Percentiles rank a stretch among this genome's conserved stretches.
Conservation (phyloP, 768 basidiomycete species). For the Chlorophyllum brunneum region DNA sequence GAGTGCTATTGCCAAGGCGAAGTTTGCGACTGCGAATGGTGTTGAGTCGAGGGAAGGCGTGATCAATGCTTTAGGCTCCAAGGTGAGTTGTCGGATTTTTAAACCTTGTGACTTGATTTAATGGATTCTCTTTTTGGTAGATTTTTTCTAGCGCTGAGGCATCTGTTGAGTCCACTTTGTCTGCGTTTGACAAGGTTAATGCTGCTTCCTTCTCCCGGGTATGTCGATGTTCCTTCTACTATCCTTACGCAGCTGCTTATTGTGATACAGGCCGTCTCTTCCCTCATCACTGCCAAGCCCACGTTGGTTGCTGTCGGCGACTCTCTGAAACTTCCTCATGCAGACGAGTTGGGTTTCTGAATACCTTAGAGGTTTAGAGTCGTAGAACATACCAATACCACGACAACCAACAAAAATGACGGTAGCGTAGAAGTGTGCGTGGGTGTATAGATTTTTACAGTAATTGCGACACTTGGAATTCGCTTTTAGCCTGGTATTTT, state of each 20-base stretch:
- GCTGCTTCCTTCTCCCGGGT: conserved; percentile 71
- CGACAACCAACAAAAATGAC: too few species aligned
- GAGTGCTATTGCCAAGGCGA: conserved; percentile 83
- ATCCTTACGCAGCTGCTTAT: neutral
- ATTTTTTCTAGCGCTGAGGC: conserved; percentile 52
- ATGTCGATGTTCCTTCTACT: conserved; percentile 14
- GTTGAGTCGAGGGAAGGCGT: conserved; percentile 71
- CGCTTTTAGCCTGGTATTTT: neutral
- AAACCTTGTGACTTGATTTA: too few species aligned
- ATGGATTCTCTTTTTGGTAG: conserved; percentile 28
- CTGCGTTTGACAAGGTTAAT: conserved; percentile 68
- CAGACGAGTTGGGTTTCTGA: conserved; percentile 81
- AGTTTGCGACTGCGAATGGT: conserved; percentile 71
- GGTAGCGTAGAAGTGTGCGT: conserved; percentile 14
- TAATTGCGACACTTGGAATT: conserved; percentile 7
- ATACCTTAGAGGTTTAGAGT: neutral
- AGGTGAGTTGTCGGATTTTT: conserved; percentile 43
- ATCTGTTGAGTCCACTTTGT: conserved; percentile 58
- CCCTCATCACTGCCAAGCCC: conserved; percentile 72
- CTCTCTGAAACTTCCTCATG: conserved; percentile 68
- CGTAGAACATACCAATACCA: too few species aligned
- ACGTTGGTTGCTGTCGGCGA: conserved; percentile 89
- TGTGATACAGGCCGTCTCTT: conserved; percentile 49
- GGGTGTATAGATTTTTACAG: conserved; percentile 18
- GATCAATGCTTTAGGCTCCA: conserved; percentile 54